Conservation (phyloP, 148 eudicot species). For the Vaccinium vitisidaea region DNA sequence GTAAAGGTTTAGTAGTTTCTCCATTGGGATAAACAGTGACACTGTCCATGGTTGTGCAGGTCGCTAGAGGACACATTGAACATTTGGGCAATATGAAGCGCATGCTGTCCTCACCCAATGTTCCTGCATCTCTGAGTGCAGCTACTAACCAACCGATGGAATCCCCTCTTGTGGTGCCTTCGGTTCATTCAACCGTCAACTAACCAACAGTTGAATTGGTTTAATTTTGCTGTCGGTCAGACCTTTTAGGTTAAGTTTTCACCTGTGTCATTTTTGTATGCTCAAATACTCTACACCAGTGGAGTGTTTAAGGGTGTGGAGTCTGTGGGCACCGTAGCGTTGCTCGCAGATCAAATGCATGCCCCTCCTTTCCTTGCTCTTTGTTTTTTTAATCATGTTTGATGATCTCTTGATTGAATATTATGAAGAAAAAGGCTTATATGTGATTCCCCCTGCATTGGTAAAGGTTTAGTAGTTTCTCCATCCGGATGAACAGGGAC, state of each 20-base stretch:
- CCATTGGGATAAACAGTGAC: conserved; percentile 3
- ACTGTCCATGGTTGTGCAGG: conserved; percentile 41
- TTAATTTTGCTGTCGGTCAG: neutral
- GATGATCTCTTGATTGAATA: neutral
- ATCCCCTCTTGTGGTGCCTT: conserved; percentile 17
- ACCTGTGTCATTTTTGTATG: neutral
- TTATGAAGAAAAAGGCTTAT: neutral
- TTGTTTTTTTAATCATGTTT: neutral
- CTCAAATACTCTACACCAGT: neutral
- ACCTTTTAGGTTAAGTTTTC: neutral
- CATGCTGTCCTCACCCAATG: conserved; percentile 35
- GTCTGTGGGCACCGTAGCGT: neutral
- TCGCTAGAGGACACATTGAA: conserved; percentile 53
- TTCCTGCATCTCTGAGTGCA: conserved; percentile 22
- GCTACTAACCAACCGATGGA: conserved; percentile 29
- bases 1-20: neutral
- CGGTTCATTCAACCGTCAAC: conserved; percentile 12
- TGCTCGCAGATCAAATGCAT: neutral
- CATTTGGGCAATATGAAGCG: conserved; percentile 47
- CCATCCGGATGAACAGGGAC: neutral
- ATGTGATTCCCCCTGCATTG: neutral
- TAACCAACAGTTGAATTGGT: neutral
- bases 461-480: neutral
- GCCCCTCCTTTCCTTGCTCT: neutral
- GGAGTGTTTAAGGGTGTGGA: neutral